Evolutionary conservation across 768 basidiomycete species (phyloP), one percentile per base, ranked within the genome.

Genomic region (Hydnomerulius pinastri): DNA sequence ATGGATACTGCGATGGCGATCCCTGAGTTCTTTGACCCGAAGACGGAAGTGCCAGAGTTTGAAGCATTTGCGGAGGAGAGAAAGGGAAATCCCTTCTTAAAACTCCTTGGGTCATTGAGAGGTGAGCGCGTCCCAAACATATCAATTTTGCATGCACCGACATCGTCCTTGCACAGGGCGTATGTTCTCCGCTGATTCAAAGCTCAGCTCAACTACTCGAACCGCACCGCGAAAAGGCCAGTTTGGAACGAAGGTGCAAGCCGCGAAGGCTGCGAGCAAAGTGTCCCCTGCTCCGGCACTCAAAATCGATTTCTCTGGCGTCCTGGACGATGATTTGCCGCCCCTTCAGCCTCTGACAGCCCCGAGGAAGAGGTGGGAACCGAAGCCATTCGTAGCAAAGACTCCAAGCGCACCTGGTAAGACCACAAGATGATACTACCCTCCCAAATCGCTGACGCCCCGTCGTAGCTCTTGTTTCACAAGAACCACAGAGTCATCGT

Each of bases 51-150:
- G 4, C 72, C 81, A 45, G 73, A 78, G 42, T 75, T 77, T 40
- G 63, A 73, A 33, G 64, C 73, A 11, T 55, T 74, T 6, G 66
- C 68, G 12, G 80, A 83, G 20, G 77, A 80, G 45, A 73, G 77
- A 45, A 85, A 84, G 60, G 80, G 76, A 17, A 93, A 92, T 60
- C 87, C 89, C 0, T 91, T 93, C 65, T 65, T 92, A 58, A 90
- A 85, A 63, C 66, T 91, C 29, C 71, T 93, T 55, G 84, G 85
- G 29, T 85, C 86, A 12, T 64, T 92, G 50, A 77, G 85, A 80
- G 90, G 90, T 84, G 47, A 29, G 68, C n/a, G n/a, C n/a, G 54
- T 32, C 2, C 13, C 17, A 35, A 25, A 27, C 20, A 39, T 23
- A 15, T 38, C 24, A 21, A 20, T 11, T 25, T 4, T 21, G 13